Percentiles rank a stretch among this genome's conserved stretches.
Conservation (phyloP, 2,329 filamentous ascomycete genomes). For the Colletotrichum sojae region DNA sequence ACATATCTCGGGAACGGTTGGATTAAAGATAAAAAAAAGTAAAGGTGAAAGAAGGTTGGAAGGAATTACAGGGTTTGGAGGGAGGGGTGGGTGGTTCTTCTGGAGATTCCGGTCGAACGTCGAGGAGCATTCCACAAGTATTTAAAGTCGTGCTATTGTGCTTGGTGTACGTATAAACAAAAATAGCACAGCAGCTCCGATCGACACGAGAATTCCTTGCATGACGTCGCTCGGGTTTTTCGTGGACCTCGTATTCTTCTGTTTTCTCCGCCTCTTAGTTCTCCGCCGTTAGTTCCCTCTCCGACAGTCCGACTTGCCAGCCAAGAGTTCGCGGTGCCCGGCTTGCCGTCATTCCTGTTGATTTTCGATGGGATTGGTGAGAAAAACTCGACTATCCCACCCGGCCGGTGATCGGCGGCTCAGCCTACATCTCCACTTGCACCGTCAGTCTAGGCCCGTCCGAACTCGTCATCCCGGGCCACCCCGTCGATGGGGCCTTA, state of each 20-base stretch:
- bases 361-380: slow-evolving; percentile 5
- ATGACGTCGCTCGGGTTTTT: slow-evolving; percentile 25
- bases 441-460: slow-evolving; percentile 17
- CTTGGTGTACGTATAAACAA: slow-evolving; percentile 2
- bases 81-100: not conserved
- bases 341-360: slow-evolving; percentile 2
- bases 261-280: not conserved
- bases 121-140: not conserved
- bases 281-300: no score
- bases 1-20: slow-evolving; percentile 18
- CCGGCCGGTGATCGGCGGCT: slow-evolving; percentile 24
- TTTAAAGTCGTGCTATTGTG: slow-evolving; percentile 1
- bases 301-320: not conserved
- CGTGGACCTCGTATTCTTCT: slow-evolving; percentile 30
- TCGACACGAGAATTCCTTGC: slow-evolving; percentile 19
- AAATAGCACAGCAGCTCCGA: slow-evolving; percentile 23
- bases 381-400: not conserved
- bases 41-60: not conserved
- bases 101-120: slow-evolving; percentile 6
- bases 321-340: slow-evolving; percentile 13
- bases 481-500: not conserved
- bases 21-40: not conserved
- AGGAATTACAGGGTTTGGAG: not conserved
- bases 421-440: slow-evolving; percentile 30
- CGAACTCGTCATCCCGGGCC: slow-evolving; percentile 16